Evolutionary conservation across 768 basidiomycete genomes (phyloP).

Genomic region (Pulveroboletus sp.): DNA sequence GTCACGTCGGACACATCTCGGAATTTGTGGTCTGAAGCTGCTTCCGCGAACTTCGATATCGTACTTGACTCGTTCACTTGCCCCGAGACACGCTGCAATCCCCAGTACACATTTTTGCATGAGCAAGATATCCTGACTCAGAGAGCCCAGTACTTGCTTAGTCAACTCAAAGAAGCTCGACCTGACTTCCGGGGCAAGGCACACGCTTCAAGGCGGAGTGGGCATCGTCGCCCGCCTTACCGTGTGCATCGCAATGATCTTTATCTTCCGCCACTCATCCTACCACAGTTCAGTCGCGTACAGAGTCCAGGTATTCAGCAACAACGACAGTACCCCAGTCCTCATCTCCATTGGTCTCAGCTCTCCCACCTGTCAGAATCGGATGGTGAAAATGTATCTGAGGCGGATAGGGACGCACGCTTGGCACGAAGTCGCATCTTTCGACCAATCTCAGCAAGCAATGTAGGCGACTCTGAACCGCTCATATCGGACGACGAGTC

Average conservation of each 20-base stretch:
- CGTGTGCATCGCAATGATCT: slow-evolving; percentile 44
- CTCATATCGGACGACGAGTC: slow-evolving; percentile 73
- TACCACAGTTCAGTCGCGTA: slow-evolving; percentile 23
- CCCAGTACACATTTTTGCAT: slow-evolving; percentile 62
- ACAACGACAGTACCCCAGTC: slow-evolving; percentile 6
- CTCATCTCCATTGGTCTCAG: slow-evolving; percentile 19
- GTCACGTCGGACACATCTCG: slow-evolving; percentile 36
- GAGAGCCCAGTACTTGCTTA: slow-evolving; percentile 54
- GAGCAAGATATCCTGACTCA: slow-evolving; percentile 68
- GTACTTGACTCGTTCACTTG: slow-evolving; percentile 67
- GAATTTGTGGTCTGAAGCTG: slow-evolving; percentile 65
- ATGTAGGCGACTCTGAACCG: slow-evolving; percentile 40
- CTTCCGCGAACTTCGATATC: slow-evolving; percentile 45
- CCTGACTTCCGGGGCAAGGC: not conserved
- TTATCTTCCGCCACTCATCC: slow-evolving; percentile 41
- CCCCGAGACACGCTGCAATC: slow-evolving; percentile 45
- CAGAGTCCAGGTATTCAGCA: slow-evolving; percentile 2
- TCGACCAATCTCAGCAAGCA: slow-evolving; percentile 23
- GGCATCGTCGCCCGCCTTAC: slow-evolving; percentile 7
- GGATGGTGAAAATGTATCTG: slow-evolving; percentile 56
- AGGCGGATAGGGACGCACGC: slow-evolving; percentile 66
- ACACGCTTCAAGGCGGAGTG: not conserved
- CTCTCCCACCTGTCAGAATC: slow-evolving; percentile 50
- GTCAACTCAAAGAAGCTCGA: slow-evolving; percentile 22
- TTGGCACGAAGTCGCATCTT: slow-evolving; percentile 62